Percentiles rank a stretch among this genome's conserved stretches.
These are phyloP conservation scores for Novymonas esmeraldas DNA, from an alignment of 208 protist genomes.

Conservation along the genomic window DNA sequence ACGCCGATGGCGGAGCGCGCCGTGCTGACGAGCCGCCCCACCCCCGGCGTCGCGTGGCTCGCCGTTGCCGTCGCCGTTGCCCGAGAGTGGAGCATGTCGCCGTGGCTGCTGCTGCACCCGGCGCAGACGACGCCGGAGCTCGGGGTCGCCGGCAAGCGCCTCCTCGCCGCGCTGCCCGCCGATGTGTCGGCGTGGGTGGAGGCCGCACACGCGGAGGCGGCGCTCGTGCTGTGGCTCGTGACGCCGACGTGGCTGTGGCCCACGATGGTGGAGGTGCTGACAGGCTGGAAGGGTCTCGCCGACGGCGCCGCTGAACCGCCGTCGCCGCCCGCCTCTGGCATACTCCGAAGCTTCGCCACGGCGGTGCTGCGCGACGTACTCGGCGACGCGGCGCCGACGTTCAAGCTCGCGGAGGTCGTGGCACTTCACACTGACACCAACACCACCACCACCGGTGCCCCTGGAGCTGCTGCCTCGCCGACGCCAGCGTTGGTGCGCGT, in stretches of 20 bases:
- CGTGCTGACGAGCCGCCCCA: conserved; percentile 34
- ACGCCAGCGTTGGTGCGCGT: background rate
- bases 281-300: background rate
- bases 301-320: background rate
- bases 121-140: too few species aligned
- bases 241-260: conserved; percentile 32
- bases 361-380: background rate
- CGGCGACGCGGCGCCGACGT: background rate
- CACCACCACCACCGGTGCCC: background rate
- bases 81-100: conserved; percentile 3
- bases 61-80: conserved; percentile 4
- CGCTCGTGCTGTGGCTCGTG: conserved; percentile 30
- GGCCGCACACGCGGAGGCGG: conserved; percentile 16
- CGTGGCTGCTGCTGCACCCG: conserved; percentile 6
- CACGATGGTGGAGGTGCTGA: conserved; percentile 11
- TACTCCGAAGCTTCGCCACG: background rate
- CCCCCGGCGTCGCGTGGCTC: conserved; percentile 15
- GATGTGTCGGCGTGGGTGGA: conserved; percentile 13
- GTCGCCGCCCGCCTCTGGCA: background rate
- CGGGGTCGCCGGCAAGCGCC: conserved; percentile 2
- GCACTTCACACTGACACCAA: background rate
- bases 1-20: conserved; percentile 32
- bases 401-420: background rate
- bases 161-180: conserved; percentile 9
- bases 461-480: background rate